These are phyloP conservation scores for Fusarium penzigii DNA, from an alignment of 2,329 filamentous ascomycete genomes.

Conservation along the genomic window DNA sequence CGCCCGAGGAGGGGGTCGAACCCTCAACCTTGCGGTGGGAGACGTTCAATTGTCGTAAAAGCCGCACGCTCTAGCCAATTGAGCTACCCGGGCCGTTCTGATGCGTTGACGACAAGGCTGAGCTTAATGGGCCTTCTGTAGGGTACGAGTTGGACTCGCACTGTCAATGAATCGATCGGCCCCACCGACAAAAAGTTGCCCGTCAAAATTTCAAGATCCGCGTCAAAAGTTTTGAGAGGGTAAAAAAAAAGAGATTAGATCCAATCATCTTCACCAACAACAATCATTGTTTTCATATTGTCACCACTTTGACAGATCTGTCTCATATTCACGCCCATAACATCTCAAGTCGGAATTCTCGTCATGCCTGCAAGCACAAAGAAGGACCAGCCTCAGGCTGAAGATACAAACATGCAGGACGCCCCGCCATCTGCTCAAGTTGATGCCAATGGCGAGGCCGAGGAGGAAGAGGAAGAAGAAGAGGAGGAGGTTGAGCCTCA, in stretches of 20 bases:
- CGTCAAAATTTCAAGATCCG: constrained; percentile 14
- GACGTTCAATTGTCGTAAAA: constrained; percentile 2
- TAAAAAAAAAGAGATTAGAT: not conserved
- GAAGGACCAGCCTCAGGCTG: constrained; percentile 30
- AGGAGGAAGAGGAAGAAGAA: constrained; percentile 42
- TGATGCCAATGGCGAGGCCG: constrained; percentile 37
- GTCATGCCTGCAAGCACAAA: constrained; percentile 45
- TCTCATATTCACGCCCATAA: too few relatives aligned
- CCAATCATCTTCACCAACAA: too few relatives aligned
- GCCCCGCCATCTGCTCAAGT: constrained; percentile 41
- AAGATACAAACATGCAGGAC: constrained; percentile 48
- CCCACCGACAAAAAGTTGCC: not conserved
- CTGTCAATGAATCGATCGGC: not conserved
- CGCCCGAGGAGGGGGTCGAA: constrained; percentile 37
- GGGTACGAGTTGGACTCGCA: too few relatives aligned
- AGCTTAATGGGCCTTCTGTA: not conserved
- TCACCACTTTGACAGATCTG: not conserved
- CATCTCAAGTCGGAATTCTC: not conserved
- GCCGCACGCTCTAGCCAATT: constrained; percentile 37
- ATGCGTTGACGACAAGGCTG: not conserved
- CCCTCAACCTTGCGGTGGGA: constrained; percentile 34
- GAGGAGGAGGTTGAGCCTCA: constrained; percentile 50
- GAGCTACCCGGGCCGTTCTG: constrained; percentile 31
- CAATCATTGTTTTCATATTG: not conserved
- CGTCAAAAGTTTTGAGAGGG: constrained; percentile 1